Conservation (phyloP, 1,284 basidiomycete genomes). For the Ceratobasidium sp. region DNA sequence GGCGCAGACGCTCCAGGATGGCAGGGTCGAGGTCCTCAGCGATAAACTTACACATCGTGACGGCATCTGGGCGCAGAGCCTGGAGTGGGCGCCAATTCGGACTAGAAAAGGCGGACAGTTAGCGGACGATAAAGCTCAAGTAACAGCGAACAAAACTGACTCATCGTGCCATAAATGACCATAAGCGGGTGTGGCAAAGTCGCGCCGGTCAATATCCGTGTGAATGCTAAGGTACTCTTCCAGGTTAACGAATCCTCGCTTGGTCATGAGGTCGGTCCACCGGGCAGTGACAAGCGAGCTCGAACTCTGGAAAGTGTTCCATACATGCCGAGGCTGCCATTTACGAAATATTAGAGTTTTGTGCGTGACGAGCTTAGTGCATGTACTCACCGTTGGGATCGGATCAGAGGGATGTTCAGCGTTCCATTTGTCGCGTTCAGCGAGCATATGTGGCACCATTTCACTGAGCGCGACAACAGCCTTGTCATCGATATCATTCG, state of each 20-base stretch:
- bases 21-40: constrained; percentile 32
- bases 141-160: neutral
- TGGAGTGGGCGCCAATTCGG: constrained; percentile 32
- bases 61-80: constrained; percentile 19
- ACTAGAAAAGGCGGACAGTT: neutral
- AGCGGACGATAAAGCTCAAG: neutral
- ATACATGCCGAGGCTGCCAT: constrained; percentile 27
- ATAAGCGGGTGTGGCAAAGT: constrained; percentile 27
- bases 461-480: constrained; percentile 39
- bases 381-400: constrained; percentile 36
- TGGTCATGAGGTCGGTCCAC: constrained; percentile 35
- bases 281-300: constrained; percentile 23
- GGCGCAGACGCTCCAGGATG: constrained; percentile 32
- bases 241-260: constrained; percentile 31
- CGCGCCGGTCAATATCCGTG: constrained; percentile 30
- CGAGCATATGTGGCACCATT: constrained; percentile 35
- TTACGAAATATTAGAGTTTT: neutral
- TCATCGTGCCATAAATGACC: constrained; percentile 29
- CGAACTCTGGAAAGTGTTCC: constrained; percentile 32
- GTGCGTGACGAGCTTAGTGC: neutral
- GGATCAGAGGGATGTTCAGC: constrained; percentile 22
- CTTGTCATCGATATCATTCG: constrained; percentile 40
- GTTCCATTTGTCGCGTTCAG: constrained; percentile 36
- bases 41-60: constrained; percentile 36
- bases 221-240: constrained; percentile 35